These are phyloP conservation scores for Begonia loranthoides DNA, from an alignment of 306 rosid genomes.

Conservation along the genomic window DNA sequence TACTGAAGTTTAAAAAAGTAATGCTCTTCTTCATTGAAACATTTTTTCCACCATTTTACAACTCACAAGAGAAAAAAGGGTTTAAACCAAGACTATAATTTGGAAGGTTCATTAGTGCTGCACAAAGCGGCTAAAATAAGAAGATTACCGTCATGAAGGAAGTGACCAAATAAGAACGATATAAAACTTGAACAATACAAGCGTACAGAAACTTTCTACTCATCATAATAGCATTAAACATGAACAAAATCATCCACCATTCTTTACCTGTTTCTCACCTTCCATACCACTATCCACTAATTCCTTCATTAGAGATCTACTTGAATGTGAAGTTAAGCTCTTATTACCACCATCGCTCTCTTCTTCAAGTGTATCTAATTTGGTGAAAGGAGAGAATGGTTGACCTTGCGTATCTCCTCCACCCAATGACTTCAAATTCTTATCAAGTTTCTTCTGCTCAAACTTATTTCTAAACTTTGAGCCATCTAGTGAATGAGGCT, in stretches of 20 bases:
- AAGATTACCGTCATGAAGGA: too few relatives aligned
- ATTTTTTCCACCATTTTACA: too few relatives aligned
- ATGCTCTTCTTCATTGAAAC: too few relatives aligned
- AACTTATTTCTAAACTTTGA: conserved; percentile 23
- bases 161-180: too few relatives aligned
- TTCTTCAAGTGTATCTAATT: conserved; percentile 43
- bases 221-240: conserved; percentile 6
- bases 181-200: too few relatives aligned
- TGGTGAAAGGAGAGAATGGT: conserved; percentile 20
- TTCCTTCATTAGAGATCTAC: conserved; percentile 25
- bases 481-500: conserved; percentile 24
- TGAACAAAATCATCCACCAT: conserved; percentile 8
- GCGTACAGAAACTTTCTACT: neutral
- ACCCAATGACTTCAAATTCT: conserved; percentile 18
- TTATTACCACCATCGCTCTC: conserved; percentile 44
- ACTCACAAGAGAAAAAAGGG: too few relatives aligned
- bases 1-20: too few relatives aligned
- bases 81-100: too few relatives aligned
- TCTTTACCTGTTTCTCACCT: conserved; percentile 54
- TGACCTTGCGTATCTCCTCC: conserved; percentile 27
- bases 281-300: conserved; percentile 15
- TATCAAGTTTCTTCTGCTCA: conserved; percentile 32
- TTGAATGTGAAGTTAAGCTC: conserved; percentile 32
- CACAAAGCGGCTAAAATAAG: too few relatives aligned
- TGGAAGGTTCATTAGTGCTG: too few relatives aligned